phyloP scores from a whole-genome alignment of 1,284 basidiomycete species.

The Naganishia albida region DNA sequence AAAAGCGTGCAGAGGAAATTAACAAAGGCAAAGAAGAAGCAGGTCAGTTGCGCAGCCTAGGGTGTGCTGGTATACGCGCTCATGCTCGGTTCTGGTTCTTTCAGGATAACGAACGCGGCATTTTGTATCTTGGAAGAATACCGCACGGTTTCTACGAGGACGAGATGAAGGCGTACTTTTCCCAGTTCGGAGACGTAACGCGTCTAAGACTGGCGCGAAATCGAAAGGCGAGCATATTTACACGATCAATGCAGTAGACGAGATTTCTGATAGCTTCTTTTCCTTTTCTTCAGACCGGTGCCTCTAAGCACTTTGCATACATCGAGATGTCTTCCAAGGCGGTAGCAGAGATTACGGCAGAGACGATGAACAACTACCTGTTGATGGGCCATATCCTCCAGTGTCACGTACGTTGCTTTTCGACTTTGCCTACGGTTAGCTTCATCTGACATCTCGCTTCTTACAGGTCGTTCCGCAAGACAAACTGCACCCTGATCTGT shows the following conservation, averaged over 20 bases:
- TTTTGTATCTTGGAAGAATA: conserved; percentile 84
- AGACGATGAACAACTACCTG: conserved; percentile 99
- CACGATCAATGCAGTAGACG: not conserved
- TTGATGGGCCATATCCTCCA: conserved; percentile 89
- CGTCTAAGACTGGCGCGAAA: conserved; percentile 88
- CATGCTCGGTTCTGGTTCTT: not conserved
- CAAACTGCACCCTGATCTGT: conserved; percentile 86
- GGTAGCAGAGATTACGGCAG: conserved; percentile 91
- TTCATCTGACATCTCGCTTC: not conserved
- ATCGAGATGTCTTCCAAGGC: conserved; percentile 87
- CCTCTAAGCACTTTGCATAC: conserved; percentile 95
- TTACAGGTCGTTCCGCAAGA: conserved; percentile 71
- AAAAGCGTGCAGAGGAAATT: conserved; percentile 73
- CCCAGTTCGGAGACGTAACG: conserved; percentile 90
- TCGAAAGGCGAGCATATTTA: conserved; percentile 67
- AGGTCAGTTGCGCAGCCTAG: conserved; percentile 56
- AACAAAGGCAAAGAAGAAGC: conserved; percentile 77
- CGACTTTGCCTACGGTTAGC: not conserved
- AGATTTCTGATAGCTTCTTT: not conserved
- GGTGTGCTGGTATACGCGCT: no score
- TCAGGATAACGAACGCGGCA: conserved; percentile 66
- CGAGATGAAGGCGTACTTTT: conserved; percentile 87
- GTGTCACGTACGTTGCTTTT: conserved; percentile 62
- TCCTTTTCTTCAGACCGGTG: conserved; percentile 71
- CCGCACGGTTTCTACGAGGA: conserved; percentile 98